Percentiles rank a stretch among this genome's conserved stretches.
Conservation (phyloP, 2,329 filamentous ascomycete genomes). For the Lecanicillium sp. region DNA sequence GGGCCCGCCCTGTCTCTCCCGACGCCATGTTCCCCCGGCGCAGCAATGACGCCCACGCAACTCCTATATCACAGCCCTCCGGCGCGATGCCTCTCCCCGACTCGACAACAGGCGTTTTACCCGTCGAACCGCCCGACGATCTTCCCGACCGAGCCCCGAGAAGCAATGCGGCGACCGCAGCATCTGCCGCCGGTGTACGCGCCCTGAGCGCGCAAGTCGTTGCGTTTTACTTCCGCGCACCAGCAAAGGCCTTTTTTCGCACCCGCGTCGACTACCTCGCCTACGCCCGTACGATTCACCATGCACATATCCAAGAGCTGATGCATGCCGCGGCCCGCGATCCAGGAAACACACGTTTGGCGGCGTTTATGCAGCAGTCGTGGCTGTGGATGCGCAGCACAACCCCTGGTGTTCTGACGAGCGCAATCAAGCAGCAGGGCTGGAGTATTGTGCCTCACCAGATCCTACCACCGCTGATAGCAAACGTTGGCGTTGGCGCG, state of each 20-base stretch:
- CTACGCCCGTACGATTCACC: constrained; percentile 45
- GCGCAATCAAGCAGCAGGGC: constrained; percentile 60
- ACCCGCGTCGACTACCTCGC: constrained; percentile 77
- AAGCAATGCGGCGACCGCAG: constrained; percentile 55
- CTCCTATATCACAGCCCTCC: constrained; percentile 17
- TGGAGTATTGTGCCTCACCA: constrained; percentile 69
- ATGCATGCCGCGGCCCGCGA: constrained; percentile 27
- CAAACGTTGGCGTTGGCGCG: constrained; percentile 66
- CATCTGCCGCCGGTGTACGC: constrained; percentile 77
- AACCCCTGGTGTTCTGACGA: constrained; percentile 59
- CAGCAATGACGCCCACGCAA: constrained; percentile 7
- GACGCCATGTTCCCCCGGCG: constrained; percentile 16
- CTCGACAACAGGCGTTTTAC: constrained; percentile 31
- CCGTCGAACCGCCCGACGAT: constrained; percentile 33
- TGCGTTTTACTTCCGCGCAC: constrained; percentile 85
- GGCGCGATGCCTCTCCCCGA: constrained; percentile 15
- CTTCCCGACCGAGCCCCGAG: constrained; percentile 38
- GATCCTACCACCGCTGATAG: constrained; percentile 66
- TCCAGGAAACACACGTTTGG: constrained; percentile 22
- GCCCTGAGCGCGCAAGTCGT: constrained; percentile 77
- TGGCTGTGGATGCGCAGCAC: constrained; percentile 51
- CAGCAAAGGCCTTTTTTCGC: constrained; percentile 87
- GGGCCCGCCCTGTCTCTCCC: background rate
- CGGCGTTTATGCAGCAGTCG: constrained; percentile 27
- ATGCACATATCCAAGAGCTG: constrained; percentile 32